Evolutionary conservation across 83 land plant genomes (phyloP), one percentile per base, ranked within the genome.

Genomic region (Thuja plicata): DNA sequence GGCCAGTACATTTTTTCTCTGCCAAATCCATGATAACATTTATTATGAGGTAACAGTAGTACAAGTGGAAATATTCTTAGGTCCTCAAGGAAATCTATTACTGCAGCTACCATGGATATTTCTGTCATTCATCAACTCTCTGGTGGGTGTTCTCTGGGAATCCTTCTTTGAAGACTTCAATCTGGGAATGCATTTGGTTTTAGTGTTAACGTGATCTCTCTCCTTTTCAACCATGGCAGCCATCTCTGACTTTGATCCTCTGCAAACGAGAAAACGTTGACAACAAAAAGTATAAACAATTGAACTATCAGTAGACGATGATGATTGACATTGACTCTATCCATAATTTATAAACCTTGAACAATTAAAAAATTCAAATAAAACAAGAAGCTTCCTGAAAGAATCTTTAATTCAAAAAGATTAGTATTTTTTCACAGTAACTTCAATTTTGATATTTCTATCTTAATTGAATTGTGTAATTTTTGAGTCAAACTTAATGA

Each of bases 131-230:
- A 41, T 45, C 16, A 45, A 43, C 3, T 21, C 52, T 24, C 27
- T 82, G n/a, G 52, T 37, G 0, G 45, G 50, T 80, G 84, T 80
- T 80, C 0, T 43, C 15, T 45, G 43, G 5, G 17, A 16, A 34
- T 12, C 54, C 55, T 83, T 83, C 85, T 46, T 83, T 46, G 85
- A 43, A 35, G 3, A 19, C 90, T 85, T 90, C 62, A 82, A 91
- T 15, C 90, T 84, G 3, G 95, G 95, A 19, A 94, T 91, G 89
- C 95, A 94, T 84, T 90, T 94, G 11, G 90, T 93, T 81, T 86
- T 91, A 71, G 84, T 60, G 10, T 2, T 86, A 54, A 9, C 74
- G 13, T 48, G 83, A 54, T 84, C 70, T 77, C 30, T 86, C 41
- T 86, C 86, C 81, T 90, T 93, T 45, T 40, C 90, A 55, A 50